Conservation (phyloP, 1,284 basidiomycete species). For the Heterobasidion occidentale region DNA sequence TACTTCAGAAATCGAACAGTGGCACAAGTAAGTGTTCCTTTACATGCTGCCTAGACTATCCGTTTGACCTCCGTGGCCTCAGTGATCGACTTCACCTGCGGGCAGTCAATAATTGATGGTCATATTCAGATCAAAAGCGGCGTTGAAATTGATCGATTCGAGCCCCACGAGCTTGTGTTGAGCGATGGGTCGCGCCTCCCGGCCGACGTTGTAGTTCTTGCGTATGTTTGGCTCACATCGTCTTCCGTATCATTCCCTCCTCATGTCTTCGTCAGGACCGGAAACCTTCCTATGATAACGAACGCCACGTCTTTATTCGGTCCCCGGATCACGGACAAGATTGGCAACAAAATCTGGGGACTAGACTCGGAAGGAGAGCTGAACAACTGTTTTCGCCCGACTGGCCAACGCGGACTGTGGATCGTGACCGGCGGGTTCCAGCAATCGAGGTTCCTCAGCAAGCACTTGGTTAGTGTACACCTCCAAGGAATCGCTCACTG, state of each 20-base stretch:
- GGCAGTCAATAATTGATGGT: background rate
- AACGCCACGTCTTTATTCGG: background rate
- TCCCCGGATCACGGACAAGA: background rate
- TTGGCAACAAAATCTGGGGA: background rate
- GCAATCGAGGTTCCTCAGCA: background rate
- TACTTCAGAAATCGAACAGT: background rate
- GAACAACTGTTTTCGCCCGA: background rate
- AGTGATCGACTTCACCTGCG: background rate
- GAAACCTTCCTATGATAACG: background rate
- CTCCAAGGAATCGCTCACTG: too few species aligned
- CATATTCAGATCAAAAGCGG: background rate
- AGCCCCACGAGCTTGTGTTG: background rate
- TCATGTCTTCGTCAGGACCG: background rate
- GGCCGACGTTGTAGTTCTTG: background rate
- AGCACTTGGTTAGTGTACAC: background rate
- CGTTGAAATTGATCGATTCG: background rate
- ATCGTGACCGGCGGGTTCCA: background rate
- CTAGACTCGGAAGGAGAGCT: background rate
- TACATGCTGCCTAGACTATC: background rate
- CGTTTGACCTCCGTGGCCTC: background rate
- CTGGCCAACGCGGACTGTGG: background rate
- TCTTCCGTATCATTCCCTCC: background rate
- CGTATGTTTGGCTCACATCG: background rate
- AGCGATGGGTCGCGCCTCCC: background rate
- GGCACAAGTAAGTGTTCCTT: background rate